Evolutionary conservation across 805 yeast genomes (phyloP).

Genomic region (Wickerhamomyces silvicola): DNA sequence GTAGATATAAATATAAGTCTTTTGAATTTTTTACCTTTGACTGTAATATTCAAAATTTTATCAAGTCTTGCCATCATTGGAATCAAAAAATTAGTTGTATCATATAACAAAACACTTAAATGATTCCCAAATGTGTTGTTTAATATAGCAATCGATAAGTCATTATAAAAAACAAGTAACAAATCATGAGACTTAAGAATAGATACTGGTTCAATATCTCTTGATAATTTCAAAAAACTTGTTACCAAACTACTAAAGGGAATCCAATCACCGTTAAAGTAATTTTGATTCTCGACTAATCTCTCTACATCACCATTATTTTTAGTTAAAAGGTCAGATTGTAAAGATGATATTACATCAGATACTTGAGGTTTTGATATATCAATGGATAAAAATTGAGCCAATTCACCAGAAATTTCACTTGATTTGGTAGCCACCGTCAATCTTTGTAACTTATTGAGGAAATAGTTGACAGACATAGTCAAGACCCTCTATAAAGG

Average conservation of each 20-base stretch:
- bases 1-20: slow-evolving; percentile 22
- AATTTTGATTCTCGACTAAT: slow-evolving; percentile 22
- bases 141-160: slow-evolving; percentile 42
- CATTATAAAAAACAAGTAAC: slow-evolving; percentile 39
- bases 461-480: not conserved
- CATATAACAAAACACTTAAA: slow-evolving; percentile 30
- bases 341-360: slow-evolving; percentile 8
- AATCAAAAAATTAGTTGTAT: slow-evolving; percentile 32
- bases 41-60: slow-evolving; percentile 34
- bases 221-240: slow-evolving; percentile 36
- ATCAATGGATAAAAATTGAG: slow-evolving; percentile 10
- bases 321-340: slow-evolving; percentile 15
- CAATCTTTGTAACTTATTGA: not conserved
- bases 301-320: slow-evolving; percentile 4
- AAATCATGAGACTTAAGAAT: slow-evolving; percentile 48
- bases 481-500: no score
- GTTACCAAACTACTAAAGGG: slow-evolving; percentile 39
- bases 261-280: slow-evolving; percentile 30
- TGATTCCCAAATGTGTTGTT: slow-evolving; percentile 34
- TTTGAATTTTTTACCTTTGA: slow-evolving; percentile 37
- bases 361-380: slow-evolving; percentile 4
- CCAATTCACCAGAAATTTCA: slow-evolving; percentile 3
- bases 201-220: slow-evolving; percentile 54
- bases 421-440: not conserved
- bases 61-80: slow-evolving; percentile 42